Conservation (phyloP, 108 stramenopile species). For the Skeletonema potamos region DNA sequence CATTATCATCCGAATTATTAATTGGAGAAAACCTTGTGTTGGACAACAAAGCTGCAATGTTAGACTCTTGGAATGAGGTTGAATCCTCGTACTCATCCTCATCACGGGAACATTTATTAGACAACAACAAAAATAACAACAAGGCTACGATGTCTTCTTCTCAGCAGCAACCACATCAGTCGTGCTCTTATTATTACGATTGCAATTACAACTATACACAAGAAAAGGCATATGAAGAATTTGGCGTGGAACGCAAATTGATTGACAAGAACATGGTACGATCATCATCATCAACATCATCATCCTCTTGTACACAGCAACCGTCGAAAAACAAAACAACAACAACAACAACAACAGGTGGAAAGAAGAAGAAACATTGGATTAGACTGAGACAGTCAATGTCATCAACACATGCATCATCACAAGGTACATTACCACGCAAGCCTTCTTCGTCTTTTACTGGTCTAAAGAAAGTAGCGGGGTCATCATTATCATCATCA, state of each 20-base stretch:
- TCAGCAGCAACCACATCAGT: background rate
- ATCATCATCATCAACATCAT: background rate
- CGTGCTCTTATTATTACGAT: background rate
- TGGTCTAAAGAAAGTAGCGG: background rate
- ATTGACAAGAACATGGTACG: background rate
- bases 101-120: background rate
- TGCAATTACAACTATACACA: constrained; percentile 10
- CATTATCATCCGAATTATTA: background rate
- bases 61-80: background rate
- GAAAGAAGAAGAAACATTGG: background rate
- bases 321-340: too few species aligned
- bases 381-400: background rate
- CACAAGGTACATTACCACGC: background rate
- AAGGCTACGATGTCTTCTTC: background rate
- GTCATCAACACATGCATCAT: background rate
- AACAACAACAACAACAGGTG: too few species aligned
- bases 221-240: constrained; percentile 9
- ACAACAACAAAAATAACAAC: background rate
- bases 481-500: background rate
- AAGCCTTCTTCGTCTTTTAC: background rate
- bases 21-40: background rate
- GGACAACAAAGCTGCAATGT: background rate
- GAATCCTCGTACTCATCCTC: background rate
- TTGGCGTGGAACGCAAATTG: constrained; percentile 13
- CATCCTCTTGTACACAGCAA: background rate